A percentile compares a stretch with the other conserved stretches of the same genome.
These are phyloP conservation scores for Rhytidiadelphus loreus DNA, from an alignment of 225 moss, liverwort and hornwort species.

Conservation along the genomic window DNA sequence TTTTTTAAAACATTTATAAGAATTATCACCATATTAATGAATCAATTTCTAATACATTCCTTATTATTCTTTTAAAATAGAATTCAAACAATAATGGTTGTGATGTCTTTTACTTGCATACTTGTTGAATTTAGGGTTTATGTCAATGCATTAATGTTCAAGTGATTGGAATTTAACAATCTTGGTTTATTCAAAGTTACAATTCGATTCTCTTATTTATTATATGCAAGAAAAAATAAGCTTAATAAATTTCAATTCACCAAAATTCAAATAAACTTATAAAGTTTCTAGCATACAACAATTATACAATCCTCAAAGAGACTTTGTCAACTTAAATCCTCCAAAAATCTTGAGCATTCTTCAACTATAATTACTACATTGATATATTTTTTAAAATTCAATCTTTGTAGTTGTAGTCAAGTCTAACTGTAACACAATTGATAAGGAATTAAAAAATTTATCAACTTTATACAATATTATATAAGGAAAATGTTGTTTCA, in stretches of 20 bases:
- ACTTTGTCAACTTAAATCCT: too few relatives aligned
- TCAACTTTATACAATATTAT: too few relatives aligned
- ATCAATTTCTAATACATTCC: not conserved
- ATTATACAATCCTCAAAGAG: too few relatives aligned
- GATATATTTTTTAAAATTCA: not conserved
- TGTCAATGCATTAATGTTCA: rapidly evolving
- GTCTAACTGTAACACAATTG: rapidly evolving
- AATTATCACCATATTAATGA: not conserved
- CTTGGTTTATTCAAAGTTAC: not conserved
- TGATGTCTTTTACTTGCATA: not conserved
- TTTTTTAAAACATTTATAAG: not conserved
- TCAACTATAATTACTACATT: not conserved
- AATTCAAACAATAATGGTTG: not conserved
- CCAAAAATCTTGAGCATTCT: not conserved
- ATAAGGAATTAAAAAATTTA: not conserved
- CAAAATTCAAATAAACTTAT: not conserved
- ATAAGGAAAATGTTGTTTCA: not conserved
- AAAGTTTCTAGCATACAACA: not conserved
- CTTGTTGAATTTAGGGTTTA: not conserved
- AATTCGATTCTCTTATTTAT: not conserved
- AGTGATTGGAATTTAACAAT: not conserved
- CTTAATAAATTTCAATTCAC: not conserved
- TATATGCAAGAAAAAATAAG: not conserved
- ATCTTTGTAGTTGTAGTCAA: not conserved
- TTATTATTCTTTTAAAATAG: not conserved